Percentiles rank a stretch among this genome's conserved stretches.
Evolutionary conservation across 345 rosid species (phyloP).

Genomic region (Gossypium sturtianum): DNA sequence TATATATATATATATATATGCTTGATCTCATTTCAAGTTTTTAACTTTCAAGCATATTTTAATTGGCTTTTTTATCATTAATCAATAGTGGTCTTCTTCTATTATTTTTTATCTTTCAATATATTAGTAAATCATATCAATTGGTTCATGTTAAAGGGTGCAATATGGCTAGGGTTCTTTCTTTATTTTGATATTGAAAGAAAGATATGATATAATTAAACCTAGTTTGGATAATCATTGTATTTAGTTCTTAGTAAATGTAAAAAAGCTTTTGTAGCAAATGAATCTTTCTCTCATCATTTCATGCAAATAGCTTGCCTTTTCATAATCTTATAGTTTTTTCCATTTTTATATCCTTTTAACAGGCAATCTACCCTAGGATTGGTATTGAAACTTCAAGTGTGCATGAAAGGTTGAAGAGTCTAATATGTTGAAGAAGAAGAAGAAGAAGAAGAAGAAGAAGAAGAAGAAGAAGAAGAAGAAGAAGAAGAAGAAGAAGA

Average conservation of each 20-base stretch:
- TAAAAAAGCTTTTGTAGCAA: too few relatives aligned
- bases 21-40: too few relatives aligned
- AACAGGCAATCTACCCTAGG: constrained; percentile 8
- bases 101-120: neutral
- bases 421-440: neutral
- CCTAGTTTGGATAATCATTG: neutral
- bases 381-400: constrained; percentile 10
- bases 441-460: too few relatives aligned
- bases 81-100: neutral
- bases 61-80: neutral
- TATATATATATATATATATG: neutral
- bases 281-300: too few relatives aligned
- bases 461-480: neutral
- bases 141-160: neutral
- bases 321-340: neutral
- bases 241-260: neutral
- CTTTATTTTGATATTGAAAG: neutral
- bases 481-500: neutral
- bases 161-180: neutral
- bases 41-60: neutral
- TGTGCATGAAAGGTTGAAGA: constrained; percentile 5
- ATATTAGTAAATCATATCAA: neutral
- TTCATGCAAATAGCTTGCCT: too few relatives aligned
- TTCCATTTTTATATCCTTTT: neutral
- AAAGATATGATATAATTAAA: neutral